Evolutionary conservation across 2,329 filamentous ascomycete genomes (phyloP), one percentile per base, ranked within the genome.

Genomic region (Passalora sequoiae): DNA sequence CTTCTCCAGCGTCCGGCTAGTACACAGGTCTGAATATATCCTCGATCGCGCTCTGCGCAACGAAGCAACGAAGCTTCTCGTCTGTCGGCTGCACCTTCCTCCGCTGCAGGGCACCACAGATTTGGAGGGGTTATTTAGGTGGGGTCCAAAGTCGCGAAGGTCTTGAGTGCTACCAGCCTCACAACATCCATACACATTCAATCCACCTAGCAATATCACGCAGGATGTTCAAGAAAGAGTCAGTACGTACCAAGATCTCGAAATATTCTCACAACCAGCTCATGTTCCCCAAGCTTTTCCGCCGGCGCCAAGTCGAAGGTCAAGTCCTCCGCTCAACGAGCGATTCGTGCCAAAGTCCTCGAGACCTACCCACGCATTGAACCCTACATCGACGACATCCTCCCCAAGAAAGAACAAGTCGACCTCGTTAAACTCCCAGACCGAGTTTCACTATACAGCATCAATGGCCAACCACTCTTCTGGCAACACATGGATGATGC

Each of bases 351-450:
- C 60, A 86, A 86, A 61, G 78, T 97, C 55, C 73, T 92, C 53
- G 76, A 87, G 46, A 85, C 85, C 40, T 96, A 94, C 69, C 92
- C 92, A 2, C 78, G 86, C 39, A 83, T 97, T 39, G 80, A 81
- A 55, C 86, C 87, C 1, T 79, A 88, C 70, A 94, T 96, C 68
- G 92, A 98, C 67, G 87, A 94, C 66, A 81, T 97, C 59, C 76
- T 98, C 55, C 92, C 92, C 38, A 97, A 97, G 70, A 98, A 97
- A 68, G 81, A 85, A 46, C 87, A 92, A 51, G 74, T 97, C 41
- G 85, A 91, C 68, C 80, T 87, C 55, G 81, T 97, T 69, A 97
- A 97, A 72, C 80, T 96, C 73, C 89, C 91, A 51, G 91, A 97
- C 68, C 84, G 87, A 61, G 83, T 86, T 57, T 85, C 85, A 15